Evolutionary conservation across 495 filamentous ascomycete species (phyloP).

Genomic region (Copromyces sp.): DNA sequence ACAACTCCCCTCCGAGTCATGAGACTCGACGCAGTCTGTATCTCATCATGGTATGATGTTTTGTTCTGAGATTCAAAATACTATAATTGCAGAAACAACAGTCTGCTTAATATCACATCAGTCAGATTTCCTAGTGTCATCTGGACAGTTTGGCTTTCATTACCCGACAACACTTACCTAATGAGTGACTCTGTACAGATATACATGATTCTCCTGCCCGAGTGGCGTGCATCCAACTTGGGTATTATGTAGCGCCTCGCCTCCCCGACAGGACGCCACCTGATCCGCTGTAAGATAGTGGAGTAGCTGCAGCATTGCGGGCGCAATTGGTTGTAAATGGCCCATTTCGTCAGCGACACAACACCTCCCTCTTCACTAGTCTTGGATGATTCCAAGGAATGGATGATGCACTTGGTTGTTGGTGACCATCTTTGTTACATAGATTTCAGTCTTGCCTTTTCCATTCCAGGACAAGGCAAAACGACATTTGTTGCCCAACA

Average conservation of each 20-base stretch:
- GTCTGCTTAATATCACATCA: neutral
- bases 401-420: neutral
- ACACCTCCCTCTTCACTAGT: neutral
- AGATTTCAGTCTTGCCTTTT: neutral
- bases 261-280: neutral
- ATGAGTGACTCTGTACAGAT: neutral
- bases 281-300: neutral
- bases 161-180: neutral
- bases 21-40: neutral
- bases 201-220: neutral
- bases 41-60: neutral
- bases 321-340: neutral
- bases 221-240: neutral
- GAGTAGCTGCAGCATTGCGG: neutral
- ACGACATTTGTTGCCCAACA: slow-evolving; percentile 18
- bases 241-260: neutral
- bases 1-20: neutral
- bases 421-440: neutral
- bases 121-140: neutral
- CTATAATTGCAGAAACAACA: neutral
- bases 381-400: neutral
- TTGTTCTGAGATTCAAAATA: neutral
- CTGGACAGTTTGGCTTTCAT: neutral
- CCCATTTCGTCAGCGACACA: neutral
- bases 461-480: slow-evolving; percentile 8